A percentile compares a stretch with the other conserved stretches of the same genome.
phyloP scores from a whole-genome alignment of 2,329 filamentous ascomycete species.

The Fusarium citri region DNA sequence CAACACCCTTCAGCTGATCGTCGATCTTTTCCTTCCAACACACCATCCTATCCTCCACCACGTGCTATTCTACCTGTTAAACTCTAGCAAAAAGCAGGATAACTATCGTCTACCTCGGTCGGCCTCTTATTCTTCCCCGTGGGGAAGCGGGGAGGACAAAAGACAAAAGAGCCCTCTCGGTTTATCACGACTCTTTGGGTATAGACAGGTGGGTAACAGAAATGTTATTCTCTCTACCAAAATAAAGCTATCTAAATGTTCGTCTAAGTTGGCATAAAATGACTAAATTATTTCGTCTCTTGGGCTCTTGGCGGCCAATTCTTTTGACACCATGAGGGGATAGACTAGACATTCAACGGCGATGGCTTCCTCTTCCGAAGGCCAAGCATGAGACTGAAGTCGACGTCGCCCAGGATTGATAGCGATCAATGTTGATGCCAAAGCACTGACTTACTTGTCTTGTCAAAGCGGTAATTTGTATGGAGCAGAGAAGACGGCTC shows the following conservation, averaged over 20 bases:
- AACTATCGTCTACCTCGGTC: conserved; percentile 25
- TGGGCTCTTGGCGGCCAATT: background rate
- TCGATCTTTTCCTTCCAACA: conserved; percentile 18
- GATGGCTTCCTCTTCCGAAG: conserved; percentile 43
- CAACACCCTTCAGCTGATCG: conserved; percentile 36
- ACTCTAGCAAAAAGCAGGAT: background rate
- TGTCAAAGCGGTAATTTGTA: background rate
- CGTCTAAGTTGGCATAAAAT: background rate
- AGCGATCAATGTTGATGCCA: background rate
- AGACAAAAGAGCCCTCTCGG: conserved; percentile 19
- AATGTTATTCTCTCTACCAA: background rate
- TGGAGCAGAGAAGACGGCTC: background rate
- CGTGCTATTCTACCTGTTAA: background rate
- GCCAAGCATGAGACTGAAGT: conserved; percentile 10
- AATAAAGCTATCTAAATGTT: background rate
- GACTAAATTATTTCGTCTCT: background rate
- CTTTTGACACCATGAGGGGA: background rate
- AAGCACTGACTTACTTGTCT: background rate
- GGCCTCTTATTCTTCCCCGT: conserved; percentile 23
- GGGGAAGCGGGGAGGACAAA: conserved; percentile 33
- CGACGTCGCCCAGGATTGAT: conserved; percentile 16
- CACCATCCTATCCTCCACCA: conserved; percentile 4
- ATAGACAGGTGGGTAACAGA: conserved; percentile 17
- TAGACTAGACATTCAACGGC: conserved; percentile 14
- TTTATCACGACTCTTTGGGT: conserved; percentile 30